Evolutionary conservation across 257 asterid genomes (phyloP).

Genomic region (Penstemon eatonii): DNA sequence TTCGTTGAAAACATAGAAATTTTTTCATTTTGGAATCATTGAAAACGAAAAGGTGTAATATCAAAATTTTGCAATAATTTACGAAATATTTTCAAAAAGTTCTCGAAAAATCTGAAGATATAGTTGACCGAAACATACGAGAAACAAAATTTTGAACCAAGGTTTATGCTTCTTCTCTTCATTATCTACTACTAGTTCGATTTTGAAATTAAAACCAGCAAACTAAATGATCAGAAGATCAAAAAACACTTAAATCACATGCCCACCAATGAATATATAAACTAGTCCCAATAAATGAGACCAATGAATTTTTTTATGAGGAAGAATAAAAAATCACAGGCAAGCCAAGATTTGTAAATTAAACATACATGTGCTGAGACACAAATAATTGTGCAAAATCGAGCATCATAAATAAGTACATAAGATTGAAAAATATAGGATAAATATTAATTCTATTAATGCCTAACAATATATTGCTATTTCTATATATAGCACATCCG

Average conservation of each 20-base stretch:
- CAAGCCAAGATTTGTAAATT: slow-evolving; percentile 1
- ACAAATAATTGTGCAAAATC: neutral
- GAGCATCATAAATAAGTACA: neutral
- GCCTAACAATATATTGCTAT: neutral
- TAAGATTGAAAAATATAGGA: neutral
- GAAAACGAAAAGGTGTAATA: too few species aligned
- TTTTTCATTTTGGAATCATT: too few species aligned
- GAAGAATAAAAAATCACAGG: neutral
- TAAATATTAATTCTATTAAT: neutral
- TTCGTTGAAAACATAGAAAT: too few species aligned
- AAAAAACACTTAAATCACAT: neutral
- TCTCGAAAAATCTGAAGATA: too few species aligned
- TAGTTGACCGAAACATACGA: too few species aligned
- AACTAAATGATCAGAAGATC: neutral
- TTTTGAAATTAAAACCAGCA: neutral
- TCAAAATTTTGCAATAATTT: too few species aligned
- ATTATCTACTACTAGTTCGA: neutral
- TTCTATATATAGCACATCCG: neutral
- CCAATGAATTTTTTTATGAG: neutral
- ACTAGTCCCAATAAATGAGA: neutral
- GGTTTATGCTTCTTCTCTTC: too few species aligned
- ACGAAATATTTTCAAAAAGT: too few species aligned
- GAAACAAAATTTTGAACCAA: too few species aligned
- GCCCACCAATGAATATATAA: neutral
- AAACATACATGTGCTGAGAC: neutral